phyloP scores from a whole-genome alignment of 257 asterid species.

The Solanum pinnatisectum region DNA sequence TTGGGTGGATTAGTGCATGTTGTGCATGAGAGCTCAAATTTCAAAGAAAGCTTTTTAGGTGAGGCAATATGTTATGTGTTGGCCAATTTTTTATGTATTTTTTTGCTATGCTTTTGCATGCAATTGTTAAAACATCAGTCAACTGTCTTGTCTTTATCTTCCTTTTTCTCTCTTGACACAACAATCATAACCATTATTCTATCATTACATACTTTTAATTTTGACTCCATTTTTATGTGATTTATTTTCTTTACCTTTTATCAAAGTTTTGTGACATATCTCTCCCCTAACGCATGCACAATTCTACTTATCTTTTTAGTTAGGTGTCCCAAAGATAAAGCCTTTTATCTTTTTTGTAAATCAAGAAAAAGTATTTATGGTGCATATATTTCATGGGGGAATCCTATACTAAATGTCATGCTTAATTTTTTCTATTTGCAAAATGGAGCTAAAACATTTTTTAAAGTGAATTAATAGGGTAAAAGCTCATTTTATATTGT shows the following conservation, averaged over 20 bases:
- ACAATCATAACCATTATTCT: background rate
- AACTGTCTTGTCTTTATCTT: conserved; percentile 5
- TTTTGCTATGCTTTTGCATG: conserved; percentile 15
- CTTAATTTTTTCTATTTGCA: background rate
- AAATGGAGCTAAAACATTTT: background rate
- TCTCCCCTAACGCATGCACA: background rate
- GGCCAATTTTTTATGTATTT: background rate
- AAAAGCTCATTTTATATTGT: background rate
- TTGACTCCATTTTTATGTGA: background rate
- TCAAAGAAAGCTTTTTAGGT: conserved; percentile 11
- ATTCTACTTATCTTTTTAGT: background rate
- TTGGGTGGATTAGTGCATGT: background rate
- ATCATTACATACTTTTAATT: background rate
- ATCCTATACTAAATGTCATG: background rate
- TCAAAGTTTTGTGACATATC: background rate
- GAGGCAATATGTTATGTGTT: background rate
- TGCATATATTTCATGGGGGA: background rate
- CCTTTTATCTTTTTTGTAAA: background rate
- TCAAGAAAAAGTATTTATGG: background rate
- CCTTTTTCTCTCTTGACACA: background rate
- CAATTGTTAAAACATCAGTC: conserved; percentile 5
- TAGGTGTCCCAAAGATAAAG: background rate
- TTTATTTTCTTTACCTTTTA: background rate
- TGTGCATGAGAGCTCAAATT: conserved; percentile 15
- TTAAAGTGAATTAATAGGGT: background rate